Evolutionary conservation across 805 yeast genomes (phyloP).

Genomic region (Dipodascus albidus): DNA sequence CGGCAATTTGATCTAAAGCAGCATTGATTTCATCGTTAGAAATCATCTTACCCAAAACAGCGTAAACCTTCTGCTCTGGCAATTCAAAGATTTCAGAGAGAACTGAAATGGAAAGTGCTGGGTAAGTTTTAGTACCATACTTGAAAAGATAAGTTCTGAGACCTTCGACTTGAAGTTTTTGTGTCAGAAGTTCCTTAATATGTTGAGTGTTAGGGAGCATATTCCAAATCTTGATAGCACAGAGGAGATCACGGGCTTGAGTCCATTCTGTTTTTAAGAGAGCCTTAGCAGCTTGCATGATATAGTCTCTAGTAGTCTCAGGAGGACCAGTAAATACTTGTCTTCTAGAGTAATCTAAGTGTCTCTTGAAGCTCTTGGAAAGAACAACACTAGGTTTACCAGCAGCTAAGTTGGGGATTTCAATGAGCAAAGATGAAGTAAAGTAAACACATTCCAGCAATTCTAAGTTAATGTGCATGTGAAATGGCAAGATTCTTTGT

Average conservation of each 20-base stretch:
- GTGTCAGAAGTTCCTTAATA: conserved; percentile 54
- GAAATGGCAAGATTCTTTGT: conserved; percentile 88
- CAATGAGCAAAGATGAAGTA: conserved; percentile 80
- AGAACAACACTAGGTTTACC: conserved; percentile 37
- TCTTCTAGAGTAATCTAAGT: conserved; percentile 85
- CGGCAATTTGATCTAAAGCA: conserved; percentile 53
- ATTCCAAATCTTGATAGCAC: conserved; percentile 76
- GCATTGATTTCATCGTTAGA: conserved; percentile 70
- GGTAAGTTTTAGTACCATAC: conserved; percentile 56
- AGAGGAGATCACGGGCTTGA: conserved; percentile 57
- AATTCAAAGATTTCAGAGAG: conserved; percentile 60
- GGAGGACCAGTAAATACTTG: conserved; percentile 97
- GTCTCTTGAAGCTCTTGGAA: conserved; percentile 79
- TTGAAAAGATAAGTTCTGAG: conserved; percentile 86
- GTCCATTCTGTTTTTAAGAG: conserved; percentile 88
- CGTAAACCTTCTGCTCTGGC: conserved; percentile 40
- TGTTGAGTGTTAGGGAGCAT: conserved; percentile 59
- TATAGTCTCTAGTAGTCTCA: conserved; percentile 87
- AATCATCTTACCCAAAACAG: conserved; percentile 65
- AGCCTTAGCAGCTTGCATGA: conserved; percentile 83
- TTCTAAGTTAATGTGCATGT: conserved; percentile 95
- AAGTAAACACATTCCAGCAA: conserved; percentile 87
- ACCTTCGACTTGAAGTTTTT: conserved; percentile 79
- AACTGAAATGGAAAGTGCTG: conserved; percentile 57
- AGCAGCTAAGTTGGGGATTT: conserved; percentile 83